A percentile compares a stretch with the other conserved stretches of the same genome.
phyloP scores from a whole-genome alignment of 2,329 filamentous ascomycete species.

The Diaporthe sp. region DNA sequence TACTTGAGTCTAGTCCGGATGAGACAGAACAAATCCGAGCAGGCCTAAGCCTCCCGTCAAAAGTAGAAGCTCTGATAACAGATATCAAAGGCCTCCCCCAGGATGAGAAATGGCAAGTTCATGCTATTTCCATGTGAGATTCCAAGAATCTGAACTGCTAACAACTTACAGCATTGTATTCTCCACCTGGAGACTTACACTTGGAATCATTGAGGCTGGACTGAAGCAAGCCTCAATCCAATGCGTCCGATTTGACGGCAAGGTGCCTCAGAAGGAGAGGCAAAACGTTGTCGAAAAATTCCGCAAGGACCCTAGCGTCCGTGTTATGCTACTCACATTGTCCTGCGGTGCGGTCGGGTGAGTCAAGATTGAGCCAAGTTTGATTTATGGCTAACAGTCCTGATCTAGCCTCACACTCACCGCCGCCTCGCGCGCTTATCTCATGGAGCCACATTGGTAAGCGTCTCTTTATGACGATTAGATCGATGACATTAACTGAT shows the following conservation, averaged over 20 bases:
- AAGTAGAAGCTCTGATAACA: too few species aligned
- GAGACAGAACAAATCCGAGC: too few species aligned
- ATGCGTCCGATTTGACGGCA: conserved; percentile 62
- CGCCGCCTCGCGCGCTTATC: conserved; percentile 59
- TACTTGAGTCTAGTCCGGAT: too few species aligned
- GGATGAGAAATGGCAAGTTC: conserved; percentile 52
- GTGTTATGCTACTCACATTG: conserved; percentile 63
- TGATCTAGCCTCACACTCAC: conserved; percentile 59
- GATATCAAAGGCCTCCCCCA: not conserved
- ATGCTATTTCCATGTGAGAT: too few species aligned
- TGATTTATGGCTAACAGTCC: conserved; percentile 1
- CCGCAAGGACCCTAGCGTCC: conserved; percentile 51
- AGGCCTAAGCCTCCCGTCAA: too few species aligned
- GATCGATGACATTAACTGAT: too few species aligned
- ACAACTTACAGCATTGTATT: conserved; percentile 60
- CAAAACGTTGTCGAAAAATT: conserved; percentile 57
- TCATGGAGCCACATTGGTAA: conserved; percentile 65
- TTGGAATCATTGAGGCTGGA: conserved; percentile 59
- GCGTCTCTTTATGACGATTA: too few species aligned
- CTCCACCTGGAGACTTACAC: conserved; percentile 63
- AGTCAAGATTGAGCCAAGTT: conserved; percentile 37
- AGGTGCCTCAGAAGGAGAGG: conserved; percentile 57
- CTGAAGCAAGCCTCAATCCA: conserved; percentile 52
- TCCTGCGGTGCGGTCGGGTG: conserved; percentile 67
- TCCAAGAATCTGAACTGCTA: too few species aligned